phyloP scores from a whole-genome alignment of 23 red algal genomes.

The Gracilaria caudata region DNA sequence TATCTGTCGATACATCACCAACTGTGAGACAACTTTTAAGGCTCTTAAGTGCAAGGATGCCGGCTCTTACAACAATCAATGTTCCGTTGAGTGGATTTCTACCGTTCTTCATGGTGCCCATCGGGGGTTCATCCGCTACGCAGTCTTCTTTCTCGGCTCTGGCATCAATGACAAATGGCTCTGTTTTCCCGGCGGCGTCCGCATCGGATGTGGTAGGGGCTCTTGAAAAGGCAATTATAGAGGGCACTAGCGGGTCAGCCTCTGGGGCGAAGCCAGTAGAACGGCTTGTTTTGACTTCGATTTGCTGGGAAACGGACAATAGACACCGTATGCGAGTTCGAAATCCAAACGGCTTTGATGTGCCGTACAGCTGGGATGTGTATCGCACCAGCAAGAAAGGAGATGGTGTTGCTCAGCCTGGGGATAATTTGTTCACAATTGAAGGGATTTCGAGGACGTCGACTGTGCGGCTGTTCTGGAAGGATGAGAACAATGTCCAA shows the following conservation, averaged over 20 bases:
- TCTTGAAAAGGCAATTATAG: not conserved
- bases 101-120: not conserved
- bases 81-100: not conserved
- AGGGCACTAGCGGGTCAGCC: not conserved
- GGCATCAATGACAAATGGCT: slow-evolving; percentile 9
- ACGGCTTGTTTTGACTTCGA: slow-evolving; percentile 3
- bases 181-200: slow-evolving; percentile 1
- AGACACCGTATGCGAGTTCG: not conserved
- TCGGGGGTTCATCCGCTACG: not conserved
- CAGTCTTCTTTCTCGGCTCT: not conserved
- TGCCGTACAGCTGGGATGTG: not conserved
- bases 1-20: not conserved
- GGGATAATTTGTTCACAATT: not conserved
- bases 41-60: not conserved
- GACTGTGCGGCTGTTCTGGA: not conserved
- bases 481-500: not conserved
- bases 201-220: not conserved
- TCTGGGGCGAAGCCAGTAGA: not conserved
- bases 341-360: slow-evolving; percentile 6
- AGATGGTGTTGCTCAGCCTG: not conserved
- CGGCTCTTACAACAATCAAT: not conserved
- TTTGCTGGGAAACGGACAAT: not conserved
- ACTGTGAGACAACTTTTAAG: not conserved
- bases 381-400: not conserved
- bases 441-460: not conserved